Base-by-base conservation (phyloP, 106 monocot species). In the Amphibolis antarctica region DNA sequence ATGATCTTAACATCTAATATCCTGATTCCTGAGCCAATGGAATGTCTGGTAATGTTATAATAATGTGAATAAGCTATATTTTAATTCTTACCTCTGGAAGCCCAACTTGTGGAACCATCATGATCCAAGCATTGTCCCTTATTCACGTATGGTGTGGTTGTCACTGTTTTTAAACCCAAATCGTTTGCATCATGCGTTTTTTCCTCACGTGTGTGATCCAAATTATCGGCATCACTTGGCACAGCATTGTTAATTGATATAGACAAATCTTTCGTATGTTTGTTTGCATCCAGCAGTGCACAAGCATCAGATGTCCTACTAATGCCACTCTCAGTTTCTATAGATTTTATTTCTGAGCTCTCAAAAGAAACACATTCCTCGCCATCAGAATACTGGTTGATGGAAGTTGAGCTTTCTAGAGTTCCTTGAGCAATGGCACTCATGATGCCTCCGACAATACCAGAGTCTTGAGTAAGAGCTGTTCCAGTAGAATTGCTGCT, bases 51-150 rank as follows among this genome's bases (percentile, higher is more conserved):
- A 7, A 36, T n/a, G 2, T 12, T 17, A 49, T 9, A 26, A 12
- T 5, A 55, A 55, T 21, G 55, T 42, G 36, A 56, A 42, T 20
- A 42, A 60, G 60, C 28, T 42, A 0, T 20, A 42, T 46, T 47
- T 36, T 49, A 46, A 54, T 59, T 45, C 67, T 78, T 80, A 88
- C 88, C 85, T 55, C 72, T 80, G 25, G 66, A 69, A 43, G 44
- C 44, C 43, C 79, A 47, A 48, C 57, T 74, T n/a, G 69, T 59
- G 66, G 79, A 62, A 70, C 71, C 66, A 14, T 57, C 31, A 45
- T 47, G 54, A 57, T 44, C 61, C 50, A 27, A 63, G 44, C 28
- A 64, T 62, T 66, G 68, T 54, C 63, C 74, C 49, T 71, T 77
- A 22, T 66, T 26, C 52, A 67, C 53, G 21, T 78, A 56, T 53